A percentile compares a stretch with the other conserved stretches of the same genome.
These are phyloP conservation scores for Phaeolepiota aurea DNA, from an alignment of 768 basidiomycete genomes.

Conservation along the genomic window DNA sequence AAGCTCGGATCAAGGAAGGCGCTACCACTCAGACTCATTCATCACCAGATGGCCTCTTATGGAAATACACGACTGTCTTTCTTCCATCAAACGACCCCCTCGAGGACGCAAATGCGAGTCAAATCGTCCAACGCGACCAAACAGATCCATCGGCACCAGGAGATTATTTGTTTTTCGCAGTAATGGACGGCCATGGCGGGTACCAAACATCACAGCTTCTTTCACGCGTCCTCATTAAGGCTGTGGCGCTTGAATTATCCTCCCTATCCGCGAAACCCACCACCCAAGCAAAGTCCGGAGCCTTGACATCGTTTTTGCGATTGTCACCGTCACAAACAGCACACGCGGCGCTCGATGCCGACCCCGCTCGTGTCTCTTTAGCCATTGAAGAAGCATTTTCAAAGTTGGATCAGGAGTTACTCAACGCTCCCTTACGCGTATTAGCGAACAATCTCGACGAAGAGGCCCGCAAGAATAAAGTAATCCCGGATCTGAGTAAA, in stretches of 20 bases:
- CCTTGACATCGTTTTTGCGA: slow-evolving; percentile 31
- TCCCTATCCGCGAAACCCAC: slow-evolving; percentile 34
- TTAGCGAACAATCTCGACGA: slow-evolving; percentile 51
- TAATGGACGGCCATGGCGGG: slow-evolving; percentile 91
- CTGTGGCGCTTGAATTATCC: slow-evolving; percentile 70
- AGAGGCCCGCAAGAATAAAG: slow-evolving; percentile 39
- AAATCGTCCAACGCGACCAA: slow-evolving; percentile 56
- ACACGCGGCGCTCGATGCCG: slow-evolving; percentile 18
- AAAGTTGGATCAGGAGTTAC: slow-evolving; percentile 78
- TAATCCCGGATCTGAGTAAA: slow-evolving; percentile 56
- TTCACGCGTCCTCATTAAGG: slow-evolving; percentile 76
- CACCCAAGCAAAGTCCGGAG: slow-evolving; percentile 19
- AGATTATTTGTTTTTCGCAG: slow-evolving; percentile 76
- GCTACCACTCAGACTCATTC: slow-evolving; percentile 35
- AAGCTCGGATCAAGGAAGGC: slow-evolving; percentile 50
- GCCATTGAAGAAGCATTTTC: slow-evolving; percentile 75
- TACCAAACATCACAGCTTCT: slow-evolving; percentile 78
- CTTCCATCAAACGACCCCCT: slow-evolving; percentile 85
- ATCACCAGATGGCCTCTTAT: slow-evolving; percentile 48
- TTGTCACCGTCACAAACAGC: slow-evolving; percentile 17
- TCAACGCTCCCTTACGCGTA: slow-evolving; percentile 68
- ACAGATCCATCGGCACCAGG: slow-evolving; percentile 53
- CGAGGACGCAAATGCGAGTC: slow-evolving; percentile 78
- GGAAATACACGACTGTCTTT: slow-evolving; percentile 74
- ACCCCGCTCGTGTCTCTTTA: slow-evolving; percentile 46